phyloP scores from a whole-genome alignment of 225 moss, liverwort and hornwort genomes.

The Thuidium tamariscinum region DNA sequence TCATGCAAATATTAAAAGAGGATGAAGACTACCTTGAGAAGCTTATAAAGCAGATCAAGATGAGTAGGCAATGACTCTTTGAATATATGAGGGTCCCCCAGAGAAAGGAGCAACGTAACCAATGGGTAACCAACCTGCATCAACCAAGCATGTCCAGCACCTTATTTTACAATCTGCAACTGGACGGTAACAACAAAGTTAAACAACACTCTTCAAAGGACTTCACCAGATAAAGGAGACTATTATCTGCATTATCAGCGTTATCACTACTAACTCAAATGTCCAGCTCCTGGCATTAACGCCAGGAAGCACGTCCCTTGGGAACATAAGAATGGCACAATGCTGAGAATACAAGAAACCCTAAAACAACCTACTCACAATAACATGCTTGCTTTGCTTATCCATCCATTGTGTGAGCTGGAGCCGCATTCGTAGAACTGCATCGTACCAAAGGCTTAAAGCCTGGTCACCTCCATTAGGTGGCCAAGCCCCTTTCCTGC shows the following conservation, averaged over 20 bases:
- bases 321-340: background rate
- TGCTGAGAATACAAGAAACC: background rate
- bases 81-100: conserved; percentile 81
- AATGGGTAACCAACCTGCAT: conserved; percentile 94
- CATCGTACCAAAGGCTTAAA: conserved; percentile 89
- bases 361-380: conserved; percentile 47
- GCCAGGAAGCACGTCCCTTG: background rate
- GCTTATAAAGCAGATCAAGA: conserved; percentile 84
- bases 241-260: background rate
- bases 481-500: conserved; percentile 85
- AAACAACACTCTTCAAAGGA: background rate
- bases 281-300: background rate
- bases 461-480: conserved; percentile 88
- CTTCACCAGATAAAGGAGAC: background rate
- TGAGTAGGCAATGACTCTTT: conserved; percentile 63
- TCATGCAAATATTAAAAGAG: background rate
- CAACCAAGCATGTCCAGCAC: conserved; percentile 5
- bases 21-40: conserved; percentile 50
- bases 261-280: background rate
- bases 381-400: conserved; percentile 95
- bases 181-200: background rate
- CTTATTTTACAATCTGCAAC: background rate
- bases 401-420: conserved; percentile 96
- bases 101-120: conserved; percentile 85
- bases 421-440: conserved; percentile 62